Percentiles rank a stretch among this genome's conserved stretches.
Evolutionary conservation across 768 basidiomycete species (phyloP).

Genomic region (Hygrophoropsis aurantiaca): DNA sequence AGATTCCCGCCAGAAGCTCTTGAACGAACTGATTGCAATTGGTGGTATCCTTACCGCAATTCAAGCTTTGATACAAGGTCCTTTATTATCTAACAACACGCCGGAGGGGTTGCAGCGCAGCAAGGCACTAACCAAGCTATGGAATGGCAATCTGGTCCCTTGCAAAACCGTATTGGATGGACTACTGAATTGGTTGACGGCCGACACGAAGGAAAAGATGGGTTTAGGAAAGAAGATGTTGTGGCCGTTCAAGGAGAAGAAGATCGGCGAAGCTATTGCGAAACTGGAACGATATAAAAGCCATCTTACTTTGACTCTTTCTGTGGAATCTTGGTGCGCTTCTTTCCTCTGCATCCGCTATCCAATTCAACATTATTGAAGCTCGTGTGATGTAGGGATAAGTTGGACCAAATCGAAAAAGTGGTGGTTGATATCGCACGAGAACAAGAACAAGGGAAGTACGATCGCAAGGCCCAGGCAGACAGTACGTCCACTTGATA

Average conservation of each 20-base stretch:
- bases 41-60: conserved; percentile 24
- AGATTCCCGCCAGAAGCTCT: conserved; percentile 16
- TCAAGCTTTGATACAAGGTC: conserved; percentile 20
- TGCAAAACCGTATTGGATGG: neutral
- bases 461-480: too few species aligned
- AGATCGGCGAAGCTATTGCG: neutral
- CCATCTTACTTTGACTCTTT: neutral
- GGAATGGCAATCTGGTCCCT: neutral
- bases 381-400: too few species aligned
- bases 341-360: too few species aligned
- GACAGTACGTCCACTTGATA: too few species aligned
- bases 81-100: neutral
- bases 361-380: too few species aligned
- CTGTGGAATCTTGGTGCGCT: neutral
- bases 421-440: too few species aligned
- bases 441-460: too few species aligned
- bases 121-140: neutral
- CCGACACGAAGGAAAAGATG: neutral
- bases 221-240: neutral
- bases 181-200: neutral
- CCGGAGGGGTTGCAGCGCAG: neutral
- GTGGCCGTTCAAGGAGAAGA: conserved; percentile 7
- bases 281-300: neutral
- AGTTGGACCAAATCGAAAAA: too few species aligned
- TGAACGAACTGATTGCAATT: conserved; percentile 27